Conservation (phyloP, 2,329 filamentous ascomycete genomes). For the Alternaria sp. region DNA sequence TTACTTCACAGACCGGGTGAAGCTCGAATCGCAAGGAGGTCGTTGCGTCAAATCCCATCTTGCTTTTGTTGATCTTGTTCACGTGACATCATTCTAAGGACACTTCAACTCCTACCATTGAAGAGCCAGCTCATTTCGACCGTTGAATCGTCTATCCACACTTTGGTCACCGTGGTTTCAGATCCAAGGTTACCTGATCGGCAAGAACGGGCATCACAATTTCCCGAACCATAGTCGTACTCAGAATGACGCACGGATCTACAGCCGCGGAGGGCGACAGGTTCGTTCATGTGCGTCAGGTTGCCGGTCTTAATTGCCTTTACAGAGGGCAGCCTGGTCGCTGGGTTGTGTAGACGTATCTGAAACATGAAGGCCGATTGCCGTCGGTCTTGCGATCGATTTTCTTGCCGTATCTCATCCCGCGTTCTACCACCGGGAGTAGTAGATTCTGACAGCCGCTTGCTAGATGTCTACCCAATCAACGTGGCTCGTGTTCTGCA, state of each 20-base stretch:
- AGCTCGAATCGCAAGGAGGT: neutral
- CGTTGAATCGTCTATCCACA: slow-evolving; percentile 10
- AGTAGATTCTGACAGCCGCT: neutral
- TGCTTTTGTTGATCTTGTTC: neutral
- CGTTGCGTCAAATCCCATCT: neutral
- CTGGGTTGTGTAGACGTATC: slow-evolving; percentile 5
- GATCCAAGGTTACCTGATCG: slow-evolving; percentile 14
- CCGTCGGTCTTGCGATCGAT: neutral
- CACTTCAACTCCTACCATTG: slow-evolving; percentile 11
- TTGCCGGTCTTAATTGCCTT: slow-evolving; percentile 1
- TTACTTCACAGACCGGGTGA: neutral
- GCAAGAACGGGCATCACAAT: slow-evolving; percentile 15
- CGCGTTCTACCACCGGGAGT: neutral
- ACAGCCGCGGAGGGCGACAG: neutral
- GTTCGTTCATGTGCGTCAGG: slow-evolving; percentile 4
- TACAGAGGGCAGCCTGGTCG: slow-evolving; percentile 8
- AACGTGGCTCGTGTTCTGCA: neutral
- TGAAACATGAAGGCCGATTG: slow-evolving; percentile 13
- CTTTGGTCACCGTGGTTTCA: slow-evolving; percentile 11
- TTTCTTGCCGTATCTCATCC: slow-evolving; percentile 4
- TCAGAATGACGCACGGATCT: slow-evolving; percentile 8
- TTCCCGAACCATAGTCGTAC: slow-evolving; percentile 6
- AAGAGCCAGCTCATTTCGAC: slow-evolving; percentile 1
- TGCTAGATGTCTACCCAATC: neutral
- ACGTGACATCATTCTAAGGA: slow-evolving; percentile 1